Base-by-base conservation (phyloP, 2,329 filamentous ascomycete species). In the Venturia pyrina region DNA sequence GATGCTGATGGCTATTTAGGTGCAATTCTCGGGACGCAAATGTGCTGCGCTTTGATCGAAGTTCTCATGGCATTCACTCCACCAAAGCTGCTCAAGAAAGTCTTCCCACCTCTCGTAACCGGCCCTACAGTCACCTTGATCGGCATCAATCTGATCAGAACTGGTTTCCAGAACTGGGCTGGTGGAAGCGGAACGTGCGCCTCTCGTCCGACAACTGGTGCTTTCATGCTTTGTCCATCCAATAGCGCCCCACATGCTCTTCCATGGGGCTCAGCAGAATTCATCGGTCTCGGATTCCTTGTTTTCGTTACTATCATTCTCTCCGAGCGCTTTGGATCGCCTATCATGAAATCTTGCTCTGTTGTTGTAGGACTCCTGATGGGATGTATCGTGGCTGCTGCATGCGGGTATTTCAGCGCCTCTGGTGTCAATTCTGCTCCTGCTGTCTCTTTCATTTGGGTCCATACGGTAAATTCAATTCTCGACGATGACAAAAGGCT, bases 321-420 rank as follows among this genome's bases (percentile, higher is more conserved):
- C 15, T 90, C 89, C 73, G 90, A 95, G 75, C 85, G 89, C 13
- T 92, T 93, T 70, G 91, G 91, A 1, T 84, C 89, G 0, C 90
- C 91, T 0, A 89, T 95, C 69, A 93, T 95, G 89, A 93, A 93
- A 73, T 90, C 87, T 2, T 89, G 86, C 8, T 87, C 87, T 17
- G 89, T 93, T 41, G 85, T 93, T 53, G 81, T 91, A 66, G 90
- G 90, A 17, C 81, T 93, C 5, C 81, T 91, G 0, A 81, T 88
- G 1, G 90, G 90, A 59, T 93, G 90, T 76, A 88, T 92, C 71
- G 89, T 95, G 68, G 89, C 89, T 13, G 90, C 83, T 0, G 90
- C 89, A 1, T 87, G 83, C 63, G 90, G 89, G 40, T 95, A 93
- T 76, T 93, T 93, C 72, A 88, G 89, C 72, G 79, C 80, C n/a